Evolutionary conservation across 2,329 filamentous ascomycete genomes (phyloP).

Genomic region (Fusarium algeriense): DNA sequence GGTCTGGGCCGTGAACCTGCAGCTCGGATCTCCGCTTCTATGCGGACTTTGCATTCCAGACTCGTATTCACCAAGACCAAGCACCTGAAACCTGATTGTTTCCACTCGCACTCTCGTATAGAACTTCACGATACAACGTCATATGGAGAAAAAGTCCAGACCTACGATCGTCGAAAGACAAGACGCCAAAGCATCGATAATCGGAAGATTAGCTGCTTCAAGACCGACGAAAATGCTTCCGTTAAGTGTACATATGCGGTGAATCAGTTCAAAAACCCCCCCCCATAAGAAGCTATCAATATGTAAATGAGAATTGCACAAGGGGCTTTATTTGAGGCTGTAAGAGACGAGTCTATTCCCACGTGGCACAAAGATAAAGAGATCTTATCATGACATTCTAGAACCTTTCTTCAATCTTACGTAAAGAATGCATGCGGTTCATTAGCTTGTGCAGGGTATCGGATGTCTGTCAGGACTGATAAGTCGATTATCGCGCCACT

Average conservation of each 20-base stretch:
- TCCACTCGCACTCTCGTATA: neutral
- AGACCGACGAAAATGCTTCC: neutral
- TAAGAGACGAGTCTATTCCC: neutral
- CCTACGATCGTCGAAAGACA: neutral
- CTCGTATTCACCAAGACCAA: rapidly evolving
- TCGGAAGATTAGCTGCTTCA: neutral
- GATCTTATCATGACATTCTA: neutral
- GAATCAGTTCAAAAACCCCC: too few species aligned
- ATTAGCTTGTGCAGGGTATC: too few species aligned
- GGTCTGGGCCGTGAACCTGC: neutral
- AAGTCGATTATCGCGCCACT: neutral
- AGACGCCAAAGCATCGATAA: too few species aligned
- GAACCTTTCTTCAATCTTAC: neutral
- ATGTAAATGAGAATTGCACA: rapidly evolving
- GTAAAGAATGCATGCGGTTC: rapidly evolving
- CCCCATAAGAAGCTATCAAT: too few species aligned
- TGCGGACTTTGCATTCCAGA: neutral
- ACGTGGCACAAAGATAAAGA: neutral
- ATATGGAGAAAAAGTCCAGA: rapidly evolving
- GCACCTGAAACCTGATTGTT: neutral
- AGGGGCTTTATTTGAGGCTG: neutral
- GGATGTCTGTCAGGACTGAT: too few species aligned
- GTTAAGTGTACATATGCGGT: too few species aligned
- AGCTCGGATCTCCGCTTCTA: neutral
- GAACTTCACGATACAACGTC: neutral